phyloP scores from a whole-genome alignment of 1,284 basidiomycete species.

The Pseudomicrostroma phylloplanum region DNA sequence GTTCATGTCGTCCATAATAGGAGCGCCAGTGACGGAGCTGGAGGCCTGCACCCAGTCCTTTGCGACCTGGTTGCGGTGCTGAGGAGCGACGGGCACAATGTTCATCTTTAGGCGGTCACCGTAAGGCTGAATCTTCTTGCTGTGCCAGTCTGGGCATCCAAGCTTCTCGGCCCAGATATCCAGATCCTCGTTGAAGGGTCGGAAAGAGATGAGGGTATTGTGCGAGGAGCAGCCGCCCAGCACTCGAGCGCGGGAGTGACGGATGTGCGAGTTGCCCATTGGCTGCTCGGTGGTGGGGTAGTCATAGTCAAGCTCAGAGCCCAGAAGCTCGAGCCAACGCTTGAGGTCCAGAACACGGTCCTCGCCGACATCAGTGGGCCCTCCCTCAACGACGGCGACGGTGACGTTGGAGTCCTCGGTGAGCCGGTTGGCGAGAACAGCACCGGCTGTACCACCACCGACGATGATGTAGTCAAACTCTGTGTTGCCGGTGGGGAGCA shows the following conservation, averaged over 20 bases:
- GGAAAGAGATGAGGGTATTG: conserved; percentile 52
- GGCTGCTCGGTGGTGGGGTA: conserved; percentile 50
- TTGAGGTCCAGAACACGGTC: conserved; percentile 47
- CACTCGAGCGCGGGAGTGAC: conserved; percentile 49
- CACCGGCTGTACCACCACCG: conserved; percentile 49
- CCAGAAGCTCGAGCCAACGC: conserved; percentile 50
- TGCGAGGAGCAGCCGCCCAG: conserved; percentile 51
- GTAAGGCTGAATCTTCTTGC: conserved; percentile 44
- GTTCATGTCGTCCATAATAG: conserved; percentile 46
- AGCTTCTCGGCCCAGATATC: conserved; percentile 48
- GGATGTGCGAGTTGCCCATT: conserved; percentile 51
- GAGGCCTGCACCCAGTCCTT: conserved; percentile 48
- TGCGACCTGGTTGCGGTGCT: conserved; percentile 50
- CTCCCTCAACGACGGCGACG: conserved; percentile 51
- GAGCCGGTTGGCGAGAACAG: conserved; percentile 49
- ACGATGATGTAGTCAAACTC: conserved; percentile 51
- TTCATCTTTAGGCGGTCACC: conserved; percentile 50
- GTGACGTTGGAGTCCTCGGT: conserved; percentile 46
- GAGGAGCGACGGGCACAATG: conserved; percentile 48
- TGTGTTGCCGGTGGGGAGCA: conserved; percentile 31
- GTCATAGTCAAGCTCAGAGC: conserved; percentile 49
- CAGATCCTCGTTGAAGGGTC: conserved; percentile 50
- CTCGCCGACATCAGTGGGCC: conserved; percentile 44
- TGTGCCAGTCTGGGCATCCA: conserved; percentile 45
- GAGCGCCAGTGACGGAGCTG: conserved; percentile 39